phyloP scores from a whole-genome alignment of 805 yeast species.

The Metschnikowia kofuensis region DNA sequence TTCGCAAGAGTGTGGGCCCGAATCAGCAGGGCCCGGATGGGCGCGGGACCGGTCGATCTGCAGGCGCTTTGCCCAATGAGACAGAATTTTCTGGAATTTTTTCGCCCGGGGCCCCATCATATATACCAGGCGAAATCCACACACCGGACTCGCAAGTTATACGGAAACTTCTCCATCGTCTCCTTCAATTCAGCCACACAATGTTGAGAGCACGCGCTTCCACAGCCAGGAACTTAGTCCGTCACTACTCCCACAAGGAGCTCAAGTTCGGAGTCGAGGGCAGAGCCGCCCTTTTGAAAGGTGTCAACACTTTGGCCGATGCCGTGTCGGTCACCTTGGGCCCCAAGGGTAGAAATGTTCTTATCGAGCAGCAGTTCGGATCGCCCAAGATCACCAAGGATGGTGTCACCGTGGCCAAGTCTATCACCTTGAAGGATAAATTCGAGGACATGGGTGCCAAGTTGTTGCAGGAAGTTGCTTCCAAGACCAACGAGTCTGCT shows the following conservation, averaged over 20 bases:
- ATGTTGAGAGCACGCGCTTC: conserved; percentile 54
- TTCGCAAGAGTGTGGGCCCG: neutral
- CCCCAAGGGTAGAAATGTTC: conserved; percentile 96
- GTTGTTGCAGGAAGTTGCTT: conserved; percentile 92
- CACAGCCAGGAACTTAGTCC: conserved; percentile 41
- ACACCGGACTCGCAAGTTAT: conserved; percentile 4
- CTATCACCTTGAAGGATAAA: conserved; percentile 78
- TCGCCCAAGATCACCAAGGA: conserved; percentile 98
- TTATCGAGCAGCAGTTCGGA: conserved; percentile 95
- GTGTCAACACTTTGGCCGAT: conserved; percentile 92
- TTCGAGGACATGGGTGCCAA: conserved; percentile 97
- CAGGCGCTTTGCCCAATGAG: conserved; percentile 1
- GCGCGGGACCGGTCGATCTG: neutral
- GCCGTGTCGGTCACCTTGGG: conserved; percentile 97
- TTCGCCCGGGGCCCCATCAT: conserved; percentile 3
- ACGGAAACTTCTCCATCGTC: conserved; percentile 1
- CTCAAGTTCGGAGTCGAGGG: conserved; percentile 96
- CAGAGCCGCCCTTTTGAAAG: conserved; percentile 87
- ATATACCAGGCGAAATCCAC: conserved; percentile 10
- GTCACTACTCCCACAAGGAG: conserved; percentile 76
- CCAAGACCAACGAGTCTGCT: conserved; percentile 94
- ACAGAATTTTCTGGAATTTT: conserved; percentile 19
- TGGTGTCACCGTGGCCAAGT: conserved; percentile 95
- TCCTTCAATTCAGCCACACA: neutral
- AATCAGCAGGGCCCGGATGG: too few species aligned